Evolutionary conservation across 257 asterid genomes (phyloP), one percentile per base, ranked within the genome.

Genomic region (Petunia axillaris): DNA sequence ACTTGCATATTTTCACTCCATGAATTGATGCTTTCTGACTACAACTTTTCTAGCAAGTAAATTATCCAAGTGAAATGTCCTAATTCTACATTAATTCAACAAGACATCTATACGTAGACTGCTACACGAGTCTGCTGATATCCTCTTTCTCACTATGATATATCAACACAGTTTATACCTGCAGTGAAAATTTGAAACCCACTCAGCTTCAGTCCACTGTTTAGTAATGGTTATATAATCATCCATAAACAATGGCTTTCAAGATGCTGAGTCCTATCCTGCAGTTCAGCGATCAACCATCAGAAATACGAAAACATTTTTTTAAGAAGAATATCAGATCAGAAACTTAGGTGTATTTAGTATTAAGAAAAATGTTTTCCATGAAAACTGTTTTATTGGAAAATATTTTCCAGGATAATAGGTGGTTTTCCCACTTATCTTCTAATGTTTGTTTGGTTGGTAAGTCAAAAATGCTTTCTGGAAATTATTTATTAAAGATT

Each of bases 201-300:
- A 5, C n/a, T 9, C 25, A 70, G 25, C 77, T 48, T 35, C 7
- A 14, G 13, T n/a, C 8, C 5, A 48, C 57, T 5, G 35, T 36
- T 71, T 48, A 15, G 44, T 10, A 35, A 71, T 71, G 77, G 77
- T 71, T 55, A 71, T 4, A 71, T 48, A 50, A 13, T 35, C 3
- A 13, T 48, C 77, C 62, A 48, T 25, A 71, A 35, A 48, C 13
- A 35, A 48, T 50, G 44, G 44, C 35, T 5, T 6, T 50, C 62
- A 6, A 66, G 60, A 71, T 50, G 40, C 4, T 38, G 40, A 10
- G 43, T 10, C 44, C 25, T 25, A 38, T 71, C 60, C n/a, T 71
- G 35, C 60, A 71, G 44, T 36, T 71, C 77, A 71, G 43, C 57
- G 13, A 70, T 46, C 59, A 70, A 46, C 77, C 40, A 7, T 46